These are phyloP conservation scores for Biancaea sappan DNA, from an alignment of 306 rosid species.

Conservation along the genomic window DNA sequence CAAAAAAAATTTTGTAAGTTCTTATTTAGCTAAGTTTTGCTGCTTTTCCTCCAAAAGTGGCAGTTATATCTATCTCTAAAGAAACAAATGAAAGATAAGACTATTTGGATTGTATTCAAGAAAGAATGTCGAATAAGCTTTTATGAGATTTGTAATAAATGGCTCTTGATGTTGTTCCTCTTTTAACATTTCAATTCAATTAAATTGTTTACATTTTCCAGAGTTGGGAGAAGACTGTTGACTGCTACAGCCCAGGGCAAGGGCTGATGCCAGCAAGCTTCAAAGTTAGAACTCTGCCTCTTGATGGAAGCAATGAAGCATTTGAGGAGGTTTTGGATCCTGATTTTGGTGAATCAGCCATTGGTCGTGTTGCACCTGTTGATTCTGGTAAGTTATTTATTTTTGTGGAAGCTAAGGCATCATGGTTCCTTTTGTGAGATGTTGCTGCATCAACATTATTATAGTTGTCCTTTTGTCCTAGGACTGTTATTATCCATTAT, in stretches of 20 bases:
- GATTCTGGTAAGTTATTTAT: conserved; percentile 68
- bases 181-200: conserved; percentile 18
- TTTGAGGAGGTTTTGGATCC: conserved; percentile 91
- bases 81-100: neutral
- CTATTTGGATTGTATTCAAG: neutral
- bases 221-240: conserved; percentile 99
- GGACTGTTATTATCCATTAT: neutral
- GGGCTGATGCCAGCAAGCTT: conserved; percentile 99
- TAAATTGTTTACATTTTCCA: conserved; percentile 32
- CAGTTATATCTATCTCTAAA: neutral
- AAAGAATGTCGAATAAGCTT: conserved; percentile 20
- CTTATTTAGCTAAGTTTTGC: neutral
- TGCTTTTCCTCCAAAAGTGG: neutral
- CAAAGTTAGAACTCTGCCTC: conserved; percentile 66
- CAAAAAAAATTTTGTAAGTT: neutral
- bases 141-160: conserved; percentile 16
- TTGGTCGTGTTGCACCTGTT: conserved; percentile 97
- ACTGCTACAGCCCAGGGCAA: conserved; percentile 97
- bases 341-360: conserved; percentile 98
- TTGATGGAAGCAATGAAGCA: conserved; percentile 73
- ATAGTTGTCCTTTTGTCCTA: neutral
- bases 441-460: neutral
- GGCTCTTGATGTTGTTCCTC: conserved; percentile 19
- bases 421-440: neutral
- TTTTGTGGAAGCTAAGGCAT: neutral